These are phyloP conservation scores for Speleostelium caveatum DNA, from an alignment of 78 protist species.

Conservation along the genomic window DNA sequence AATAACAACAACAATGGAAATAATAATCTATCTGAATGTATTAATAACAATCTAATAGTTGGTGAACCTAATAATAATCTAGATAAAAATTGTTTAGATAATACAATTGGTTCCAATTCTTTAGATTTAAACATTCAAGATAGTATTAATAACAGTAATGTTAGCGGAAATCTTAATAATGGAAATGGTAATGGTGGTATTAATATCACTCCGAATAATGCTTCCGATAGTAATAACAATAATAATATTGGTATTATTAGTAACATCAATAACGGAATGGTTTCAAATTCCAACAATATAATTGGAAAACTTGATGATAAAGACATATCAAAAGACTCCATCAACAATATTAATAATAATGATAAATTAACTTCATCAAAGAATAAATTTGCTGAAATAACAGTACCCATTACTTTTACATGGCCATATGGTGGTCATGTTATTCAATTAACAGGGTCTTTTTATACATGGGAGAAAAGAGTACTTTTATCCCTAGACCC, in stretches of 20 bases:
- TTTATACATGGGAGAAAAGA: slow-evolving; percentile 69
- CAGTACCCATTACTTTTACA: slow-evolving; percentile 81
- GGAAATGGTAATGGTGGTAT: neutral
- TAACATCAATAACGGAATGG: neutral
- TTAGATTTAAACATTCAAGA: neutral
- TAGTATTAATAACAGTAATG: neutral
- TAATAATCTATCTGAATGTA: neutral
- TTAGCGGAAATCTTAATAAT: neutral
- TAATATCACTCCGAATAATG: neutral
- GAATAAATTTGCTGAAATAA: slow-evolving; percentile 16
- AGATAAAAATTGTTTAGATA: neutral
- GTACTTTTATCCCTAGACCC: slow-evolving; percentile 30
- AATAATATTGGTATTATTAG: neutral
- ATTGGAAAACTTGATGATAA: neutral
- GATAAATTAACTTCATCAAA: slow-evolving; percentile 2
- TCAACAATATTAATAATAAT: neutral
- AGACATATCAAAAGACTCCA: neutral
- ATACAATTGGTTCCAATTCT: neutral
- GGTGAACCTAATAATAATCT: slow-evolving; percentile 6
- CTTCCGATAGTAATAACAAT: neutral
- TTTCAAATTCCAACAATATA: neutral
- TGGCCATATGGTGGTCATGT: slow-evolving; percentile 84
- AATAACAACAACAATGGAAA: neutral
- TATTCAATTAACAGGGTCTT: slow-evolving; percentile 78
- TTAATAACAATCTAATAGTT: neutral